phyloP scores from a whole-genome alignment of 2,329 filamentous ascomycete species.

The Sphaceloma murrayae region DNA sequence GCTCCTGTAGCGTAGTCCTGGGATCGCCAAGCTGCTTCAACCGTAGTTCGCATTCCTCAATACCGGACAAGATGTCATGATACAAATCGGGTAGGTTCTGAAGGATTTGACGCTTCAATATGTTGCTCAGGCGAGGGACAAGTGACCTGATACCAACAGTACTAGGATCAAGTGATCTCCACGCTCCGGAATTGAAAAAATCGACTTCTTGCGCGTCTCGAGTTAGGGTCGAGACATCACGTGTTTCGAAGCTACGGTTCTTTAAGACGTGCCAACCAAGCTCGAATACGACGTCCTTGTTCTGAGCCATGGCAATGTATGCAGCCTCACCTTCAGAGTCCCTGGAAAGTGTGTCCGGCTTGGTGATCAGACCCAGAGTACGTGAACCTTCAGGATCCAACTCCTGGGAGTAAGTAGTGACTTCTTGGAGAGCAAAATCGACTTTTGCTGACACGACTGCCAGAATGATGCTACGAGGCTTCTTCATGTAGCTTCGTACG shows the following conservation, averaged over 20 bases:
- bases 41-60: conserved; percentile 27
- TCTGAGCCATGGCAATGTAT: conserved; percentile 15
- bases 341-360: conserved; percentile 21
- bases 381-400: conserved; percentile 24
- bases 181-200: conserved; percentile 20
- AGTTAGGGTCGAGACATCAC: conserved; percentile 17
- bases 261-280: conserved; percentile 18
- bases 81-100: conserved; percentile 40
- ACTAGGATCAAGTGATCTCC: conserved; percentile 11
- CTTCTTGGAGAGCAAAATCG: conserved; percentile 37
- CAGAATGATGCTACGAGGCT: conserved; percentile 33
- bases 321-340: conserved; percentile 11
- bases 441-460: conserved; percentile 34
- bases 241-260: conserved; percentile 16
- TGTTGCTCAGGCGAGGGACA: conserved; percentile 20
- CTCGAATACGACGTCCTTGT: conserved; percentile 16
- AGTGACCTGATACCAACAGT: conserved; percentile 21
- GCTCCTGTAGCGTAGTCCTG: neutral
- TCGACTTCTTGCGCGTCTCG: conserved; percentile 20
- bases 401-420: conserved; percentile 32
- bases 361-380: conserved; percentile 30
- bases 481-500: conserved; percentile 31
- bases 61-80: conserved; percentile 34
- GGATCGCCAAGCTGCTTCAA: neutral
- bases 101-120: conserved; percentile 36